Evolutionary conservation across 2,329 filamentous ascomycete genomes (phyloP), one percentile per base, ranked within the genome.

Genomic region (Cordyceps javanica): DNA sequence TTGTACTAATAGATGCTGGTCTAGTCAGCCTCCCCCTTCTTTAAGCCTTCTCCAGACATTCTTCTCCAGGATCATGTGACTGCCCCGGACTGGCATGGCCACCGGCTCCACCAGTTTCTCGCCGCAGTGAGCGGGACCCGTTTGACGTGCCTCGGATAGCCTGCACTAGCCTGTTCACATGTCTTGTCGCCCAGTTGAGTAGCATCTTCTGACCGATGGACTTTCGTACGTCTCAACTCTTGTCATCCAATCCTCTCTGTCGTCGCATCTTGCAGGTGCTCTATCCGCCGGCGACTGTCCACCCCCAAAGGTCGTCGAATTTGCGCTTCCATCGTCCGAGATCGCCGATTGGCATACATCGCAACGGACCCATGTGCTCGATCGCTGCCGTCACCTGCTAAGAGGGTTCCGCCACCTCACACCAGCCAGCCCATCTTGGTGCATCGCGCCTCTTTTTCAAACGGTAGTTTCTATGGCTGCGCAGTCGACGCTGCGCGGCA

Each of bases 401-500:
- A 53, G 23, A 32, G 45, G 54, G 5, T 50, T 7, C n/a, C 36
- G 45, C 25, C 38, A 34, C 32, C 42, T 11, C 48, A 45, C 7
- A 28, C n/a, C n/a, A 36, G 5, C 44, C 38, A 41, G 23, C 41
- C 28, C 32, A 13, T 21, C 50, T 44, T 10, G 26, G 23, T 16
- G 34, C 34, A 16, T 36, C 21, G 45, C 30, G 19, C 55, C 41
- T 51, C 30, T 42, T 19, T 39, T n/a, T 13, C 36, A 16, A 19
- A 34, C 19, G 16, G 19, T 51, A 57, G 57, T 54, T 61, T 60
- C 52, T 59, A 97, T 97, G 93, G 90, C 91, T 61, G 88, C 81
- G 62, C 92, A 96, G 76, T 97, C 93, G 57, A 96, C 89, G 5
- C 80, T 97, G 65, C 85, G 85, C 63, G 77, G 79, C 64, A 81